phyloP scores from a whole-genome alignment of 1,284 basidiomycete genomes.

The Ceratobasidium sp. region DNA sequence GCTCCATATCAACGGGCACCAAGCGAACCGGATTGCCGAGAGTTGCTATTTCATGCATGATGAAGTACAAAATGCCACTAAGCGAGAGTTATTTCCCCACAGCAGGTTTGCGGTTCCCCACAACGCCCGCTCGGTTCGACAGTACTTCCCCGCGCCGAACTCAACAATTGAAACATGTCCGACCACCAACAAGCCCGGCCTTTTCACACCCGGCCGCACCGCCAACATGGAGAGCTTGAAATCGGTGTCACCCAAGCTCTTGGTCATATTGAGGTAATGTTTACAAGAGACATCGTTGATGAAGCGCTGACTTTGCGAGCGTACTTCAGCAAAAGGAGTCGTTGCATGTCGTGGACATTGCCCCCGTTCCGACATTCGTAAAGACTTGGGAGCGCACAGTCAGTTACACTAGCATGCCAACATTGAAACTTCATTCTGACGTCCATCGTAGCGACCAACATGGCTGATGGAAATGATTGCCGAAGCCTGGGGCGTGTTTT shows the following conservation, averaged over 20 bases:
- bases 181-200: constrained; percentile 25
- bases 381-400: constrained; percentile 68
- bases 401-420: constrained; percentile 59
- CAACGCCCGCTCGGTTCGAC: constrained; percentile 4
- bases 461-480: constrained; percentile 47
- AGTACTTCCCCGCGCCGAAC: background rate
- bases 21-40: constrained; percentile 17
- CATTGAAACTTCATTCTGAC: too few species aligned
- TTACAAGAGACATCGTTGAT: background rate
- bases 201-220: constrained; percentile 40
- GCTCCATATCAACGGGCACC: constrained; percentile 18
- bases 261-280: constrained; percentile 19
- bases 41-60: constrained; percentile 10
- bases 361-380: constrained; percentile 57
- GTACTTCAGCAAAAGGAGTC: constrained; percentile 31
- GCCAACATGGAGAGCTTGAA: constrained; percentile 34
- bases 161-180: constrained; percentile 6
- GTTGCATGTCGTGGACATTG: constrained; percentile 53
- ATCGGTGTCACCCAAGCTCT: constrained; percentile 39
- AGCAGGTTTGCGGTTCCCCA: constrained; percentile 22
- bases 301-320: background rate
- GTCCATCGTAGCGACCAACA: constrained; percentile 51
- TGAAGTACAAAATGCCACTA: constrained; percentile 36
- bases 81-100: constrained; percentile 19
- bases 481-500: constrained; percentile 58